Percentiles rank a stretch among this genome's conserved stretches.
Conservation (phyloP, 257 asterid species). For the Nicotiana sylvestris region DNA sequence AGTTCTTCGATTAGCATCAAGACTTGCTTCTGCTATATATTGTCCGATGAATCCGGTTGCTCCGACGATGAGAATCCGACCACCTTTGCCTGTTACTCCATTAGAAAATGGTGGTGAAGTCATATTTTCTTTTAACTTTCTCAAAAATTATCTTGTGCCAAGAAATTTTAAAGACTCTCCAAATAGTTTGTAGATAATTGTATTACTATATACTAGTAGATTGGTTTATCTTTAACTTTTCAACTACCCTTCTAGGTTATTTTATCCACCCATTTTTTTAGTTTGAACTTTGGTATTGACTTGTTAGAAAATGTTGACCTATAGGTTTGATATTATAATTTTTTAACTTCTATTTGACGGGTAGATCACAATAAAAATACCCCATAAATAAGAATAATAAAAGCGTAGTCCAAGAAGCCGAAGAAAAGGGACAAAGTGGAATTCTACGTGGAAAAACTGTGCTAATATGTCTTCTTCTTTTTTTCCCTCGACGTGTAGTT, state of each 20-base stretch:
- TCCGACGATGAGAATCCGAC: slow-evolving; percentile 29
- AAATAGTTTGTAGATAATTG: neutral
- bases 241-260: neutral
- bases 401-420: neutral
- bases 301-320: neutral
- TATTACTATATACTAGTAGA: neutral
- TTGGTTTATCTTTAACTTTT: neutral
- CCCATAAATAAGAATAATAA: neutral
- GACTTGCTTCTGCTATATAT: slow-evolving; percentile 26
- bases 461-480: too few relatives aligned
- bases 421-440: neutral
- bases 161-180: neutral
- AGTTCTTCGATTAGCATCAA: slow-evolving; percentile 21
- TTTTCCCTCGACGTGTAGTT: too few relatives aligned
- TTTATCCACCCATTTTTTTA: neutral
- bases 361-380: neutral
- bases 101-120: neutral
- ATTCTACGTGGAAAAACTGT: too few relatives aligned
- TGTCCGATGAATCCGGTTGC: slow-evolving; percentile 33
- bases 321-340: neutral
- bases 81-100: neutral
- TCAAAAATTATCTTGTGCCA: neutral
- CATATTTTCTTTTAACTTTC: neutral
- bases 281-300: neutral
- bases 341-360: neutral